Conservation (phyloP, 257 asterid genomes). For the Anisodus acutangulus region DNA sequence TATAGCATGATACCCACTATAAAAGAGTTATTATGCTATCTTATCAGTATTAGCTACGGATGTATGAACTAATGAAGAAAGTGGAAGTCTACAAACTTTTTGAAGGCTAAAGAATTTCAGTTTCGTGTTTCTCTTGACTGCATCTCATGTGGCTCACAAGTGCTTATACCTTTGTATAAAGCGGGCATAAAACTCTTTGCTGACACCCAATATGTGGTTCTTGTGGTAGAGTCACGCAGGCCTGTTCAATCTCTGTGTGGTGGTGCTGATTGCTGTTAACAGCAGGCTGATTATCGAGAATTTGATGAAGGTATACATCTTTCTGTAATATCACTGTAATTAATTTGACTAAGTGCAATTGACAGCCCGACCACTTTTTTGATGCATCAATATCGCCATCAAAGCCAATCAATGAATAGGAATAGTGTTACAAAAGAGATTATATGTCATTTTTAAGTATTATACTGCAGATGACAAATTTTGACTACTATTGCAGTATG, state of each 20-base stretch:
- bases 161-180: not conserved
- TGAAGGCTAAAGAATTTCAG: not conserved
- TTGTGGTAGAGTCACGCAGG: constrained; percentile 98
- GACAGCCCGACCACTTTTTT: constrained; percentile 3
- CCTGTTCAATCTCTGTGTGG: constrained; percentile 95
- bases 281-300: constrained; percentile 96
- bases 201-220: constrained; percentile 24
- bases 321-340: constrained; percentile 17
- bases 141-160: constrained; percentile 25
- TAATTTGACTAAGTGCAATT: constrained; percentile 5
- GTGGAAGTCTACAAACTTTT: not conserved
- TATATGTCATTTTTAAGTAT: not conserved
- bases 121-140: constrained; percentile 16
- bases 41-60: not conserved
- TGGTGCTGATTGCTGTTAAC: constrained; percentile 98
- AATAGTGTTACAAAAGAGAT: not conserved
- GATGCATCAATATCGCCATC: not conserved
- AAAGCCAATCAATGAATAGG: not conserved
- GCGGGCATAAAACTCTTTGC: not conserved
- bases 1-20: not conserved
- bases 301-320: constrained; percentile 82
- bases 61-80: constrained; percentile 1
- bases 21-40: not conserved
- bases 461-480: constrained; percentile 31
- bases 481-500: constrained; percentile 69